Conservation (phyloP, 441 rosid genomes). For the Isatis lusitanica region DNA sequence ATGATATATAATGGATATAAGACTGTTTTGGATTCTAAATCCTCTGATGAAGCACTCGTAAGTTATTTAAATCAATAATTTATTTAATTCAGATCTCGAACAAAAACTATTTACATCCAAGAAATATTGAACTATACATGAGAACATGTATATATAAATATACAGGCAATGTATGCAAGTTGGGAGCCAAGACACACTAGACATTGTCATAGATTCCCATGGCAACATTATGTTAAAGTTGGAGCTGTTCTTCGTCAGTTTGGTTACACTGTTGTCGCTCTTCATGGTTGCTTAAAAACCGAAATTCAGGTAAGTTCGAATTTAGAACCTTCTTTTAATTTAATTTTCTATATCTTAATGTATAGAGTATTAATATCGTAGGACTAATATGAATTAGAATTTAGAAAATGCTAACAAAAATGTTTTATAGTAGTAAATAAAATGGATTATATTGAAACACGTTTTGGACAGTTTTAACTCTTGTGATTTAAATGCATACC, state of each 20-base stretch:
- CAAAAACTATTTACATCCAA: background rate
- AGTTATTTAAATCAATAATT: background rate
- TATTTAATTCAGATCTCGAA: background rate
- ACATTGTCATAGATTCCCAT: slow-evolving; percentile 59
- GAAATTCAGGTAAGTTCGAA: slow-evolving; percentile 66
- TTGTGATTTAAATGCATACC: too few species aligned
- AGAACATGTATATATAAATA: background rate
- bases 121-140: background rate
- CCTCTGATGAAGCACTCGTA: slow-evolving; percentile 74
- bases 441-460: background rate
- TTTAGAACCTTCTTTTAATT: background rate
- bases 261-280: slow-evolving; percentile 75
- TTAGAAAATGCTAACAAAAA: background rate
- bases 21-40: slow-evolving; percentile 76
- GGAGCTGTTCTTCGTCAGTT: slow-evolving; percentile 85
- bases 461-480: background rate
- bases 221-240: slow-evolving; percentile 72
- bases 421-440: background rate
- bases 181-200: slow-evolving; percentile 83
- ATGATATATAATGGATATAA: slow-evolving; percentile 67
- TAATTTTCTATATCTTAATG: background rate
- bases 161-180: slow-evolving; percentile 70
- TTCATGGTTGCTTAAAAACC: slow-evolving; percentile 76
- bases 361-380: background rate
- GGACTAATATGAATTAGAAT: background rate